Conservation (phyloP, 2,329 filamentous ascomycete species). For the Graphilbum sp. region DNA sequence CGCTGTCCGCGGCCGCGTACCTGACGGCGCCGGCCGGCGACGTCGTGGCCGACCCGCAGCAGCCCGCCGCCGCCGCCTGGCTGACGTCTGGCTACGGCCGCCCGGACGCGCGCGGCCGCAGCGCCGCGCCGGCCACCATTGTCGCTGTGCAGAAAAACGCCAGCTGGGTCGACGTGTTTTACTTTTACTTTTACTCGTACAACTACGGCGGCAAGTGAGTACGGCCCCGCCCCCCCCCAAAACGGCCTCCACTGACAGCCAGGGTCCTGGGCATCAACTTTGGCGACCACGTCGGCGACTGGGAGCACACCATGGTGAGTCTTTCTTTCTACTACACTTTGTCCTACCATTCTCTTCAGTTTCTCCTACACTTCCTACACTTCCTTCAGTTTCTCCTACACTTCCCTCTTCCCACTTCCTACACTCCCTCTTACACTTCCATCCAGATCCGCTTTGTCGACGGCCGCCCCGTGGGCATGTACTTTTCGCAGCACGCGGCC, state of each 20-base stretch:
- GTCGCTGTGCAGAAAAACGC: conserved; percentile 11
- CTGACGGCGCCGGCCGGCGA: conserved; percentile 9
- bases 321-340: neutral
- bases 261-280: conserved; percentile 11
- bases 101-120: conserved; percentile 7
- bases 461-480: conserved; percentile 9
- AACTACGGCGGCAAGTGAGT: conserved; percentile 9
- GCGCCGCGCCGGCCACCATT: conserved; percentile 10
- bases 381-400: neutral
- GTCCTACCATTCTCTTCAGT: neutral
- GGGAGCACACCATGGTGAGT: conserved; percentile 12
- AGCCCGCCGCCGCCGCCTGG: no score
- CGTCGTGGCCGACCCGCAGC: conserved; percentile 4
- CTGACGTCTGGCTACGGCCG: conserved; percentile 8
- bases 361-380: neutral
- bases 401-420: neutral
- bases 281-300: conserved; percentile 13
- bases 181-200: conserved; percentile 12
- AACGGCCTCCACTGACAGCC: neutral
- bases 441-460: conserved; percentile 12
- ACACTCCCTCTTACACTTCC: neutral
- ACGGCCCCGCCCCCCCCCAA: no score
- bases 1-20: conserved; percentile 5
- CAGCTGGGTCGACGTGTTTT: conserved; percentile 10
- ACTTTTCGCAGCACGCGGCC: conserved; percentile 11